Conservation (phyloP, 2,329 filamentous ascomycete genomes). For the Gnomoniopsis smithogilvyi region DNA sequence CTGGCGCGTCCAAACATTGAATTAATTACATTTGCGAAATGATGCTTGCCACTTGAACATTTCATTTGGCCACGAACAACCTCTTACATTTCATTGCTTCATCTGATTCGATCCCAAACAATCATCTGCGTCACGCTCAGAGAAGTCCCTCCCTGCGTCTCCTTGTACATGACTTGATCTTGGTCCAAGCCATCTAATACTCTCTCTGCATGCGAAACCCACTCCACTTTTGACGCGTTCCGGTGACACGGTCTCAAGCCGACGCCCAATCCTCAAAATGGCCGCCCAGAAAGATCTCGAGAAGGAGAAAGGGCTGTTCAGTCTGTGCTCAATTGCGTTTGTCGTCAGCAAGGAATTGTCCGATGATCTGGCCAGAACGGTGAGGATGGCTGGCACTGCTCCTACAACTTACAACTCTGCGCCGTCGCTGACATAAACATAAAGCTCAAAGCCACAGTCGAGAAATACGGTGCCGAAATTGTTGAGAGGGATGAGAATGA, state of each 20-base stretch:
- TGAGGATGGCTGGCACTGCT: background rate
- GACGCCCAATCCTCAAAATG: background rate
- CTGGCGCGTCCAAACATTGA: no score
- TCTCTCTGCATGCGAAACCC: background rate
- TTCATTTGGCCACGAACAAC: no score
- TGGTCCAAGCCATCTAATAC: background rate
- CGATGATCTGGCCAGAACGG: background rate
- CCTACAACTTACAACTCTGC: background rate
- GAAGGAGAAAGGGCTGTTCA: slow-evolving; percentile 1
- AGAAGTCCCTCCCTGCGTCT: background rate
- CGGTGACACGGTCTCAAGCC: background rate
- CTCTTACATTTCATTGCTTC: no score
- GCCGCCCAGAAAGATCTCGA: background rate
- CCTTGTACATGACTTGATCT: background rate
- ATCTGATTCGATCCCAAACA: no score
- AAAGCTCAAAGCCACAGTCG: slow-evolving; percentile 40
- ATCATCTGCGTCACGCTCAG: no score
- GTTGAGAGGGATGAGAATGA: slow-evolving; percentile 46
- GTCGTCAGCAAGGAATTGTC: slow-evolving; percentile 9
- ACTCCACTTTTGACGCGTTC: slow-evolving; percentile 7
- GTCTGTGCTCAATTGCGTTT: slow-evolving; percentile 11
- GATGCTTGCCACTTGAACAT: no score
- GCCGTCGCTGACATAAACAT: background rate
- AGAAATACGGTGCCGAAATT: slow-evolving; percentile 49
- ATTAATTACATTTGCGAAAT: no score